A percentile compares a stretch with the other conserved stretches of the same genome.
Conservation (phyloP, 164 flowering plant species). For the Magnolia changhungtana region DNA sequence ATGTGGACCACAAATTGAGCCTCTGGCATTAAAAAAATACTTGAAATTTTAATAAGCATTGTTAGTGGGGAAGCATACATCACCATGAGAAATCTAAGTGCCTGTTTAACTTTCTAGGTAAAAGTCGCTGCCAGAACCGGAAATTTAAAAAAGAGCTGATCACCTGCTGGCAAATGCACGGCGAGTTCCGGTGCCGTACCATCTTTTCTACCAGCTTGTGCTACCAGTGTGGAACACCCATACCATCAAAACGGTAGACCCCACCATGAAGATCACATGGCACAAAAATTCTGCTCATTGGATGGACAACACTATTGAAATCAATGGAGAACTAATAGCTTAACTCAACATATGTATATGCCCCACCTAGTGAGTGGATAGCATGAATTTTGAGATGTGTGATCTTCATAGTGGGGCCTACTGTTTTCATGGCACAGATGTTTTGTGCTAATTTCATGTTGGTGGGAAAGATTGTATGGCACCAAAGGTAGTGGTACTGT, state of each 20-base stretch:
- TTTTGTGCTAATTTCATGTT: background rate
- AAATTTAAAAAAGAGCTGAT: background rate
- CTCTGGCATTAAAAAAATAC: constrained; percentile 4
- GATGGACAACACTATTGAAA: too few relatives aligned
- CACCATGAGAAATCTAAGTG: constrained; percentile 18
- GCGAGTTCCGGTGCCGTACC: background rate
- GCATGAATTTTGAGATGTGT: background rate
- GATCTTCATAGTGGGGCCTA: background rate
- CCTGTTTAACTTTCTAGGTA: constrained; percentile 17
- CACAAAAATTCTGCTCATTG: too few relatives aligned
- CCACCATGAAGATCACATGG: background rate
- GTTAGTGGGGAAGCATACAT: constrained; percentile 31
- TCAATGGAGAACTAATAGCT: too few relatives aligned
- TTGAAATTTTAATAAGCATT: constrained; percentile 4
- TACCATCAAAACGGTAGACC: background rate
- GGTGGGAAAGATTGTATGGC: background rate
- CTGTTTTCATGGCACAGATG: too few relatives aligned
- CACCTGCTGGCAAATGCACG: background rate
- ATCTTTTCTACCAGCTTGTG: background rate
- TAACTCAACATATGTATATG: background rate
- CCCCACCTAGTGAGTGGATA: background rate
- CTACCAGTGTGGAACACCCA: too few relatives aligned
- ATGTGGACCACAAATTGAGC: constrained; percentile 24
- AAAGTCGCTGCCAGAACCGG: constrained; percentile 1
- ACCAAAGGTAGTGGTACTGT: background rate